Percentiles rank a stretch among this genome's conserved stretches.
Conservation (phyloP, 2,329 filamentous ascomycete genomes). For the Ceratocystis alfenasii region DNA sequence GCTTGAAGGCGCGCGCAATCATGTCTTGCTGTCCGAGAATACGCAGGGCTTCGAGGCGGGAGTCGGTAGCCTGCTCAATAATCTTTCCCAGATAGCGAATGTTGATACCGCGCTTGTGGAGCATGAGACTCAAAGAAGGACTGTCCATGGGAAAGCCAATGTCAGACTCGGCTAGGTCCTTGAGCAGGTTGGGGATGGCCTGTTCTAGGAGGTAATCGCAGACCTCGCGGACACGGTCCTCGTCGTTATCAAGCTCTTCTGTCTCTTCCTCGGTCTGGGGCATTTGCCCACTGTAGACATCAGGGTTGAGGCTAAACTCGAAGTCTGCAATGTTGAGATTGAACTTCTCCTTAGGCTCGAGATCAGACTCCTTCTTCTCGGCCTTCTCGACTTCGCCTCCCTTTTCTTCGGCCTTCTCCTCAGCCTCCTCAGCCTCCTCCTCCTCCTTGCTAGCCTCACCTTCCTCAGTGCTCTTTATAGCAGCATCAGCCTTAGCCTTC, state of each 20-base stretch:
- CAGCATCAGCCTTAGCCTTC: conserved; percentile 27
- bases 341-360: conserved; percentile 34
- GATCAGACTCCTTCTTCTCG: conserved; percentile 30
- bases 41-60: conserved; percentile 63
- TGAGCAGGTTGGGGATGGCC: conserved; percentile 72
- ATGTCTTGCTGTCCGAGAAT: conserved; percentile 80
- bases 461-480: conserved; percentile 26
- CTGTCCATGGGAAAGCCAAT: conserved; percentile 98
- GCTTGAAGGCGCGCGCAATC: conserved; percentile 91
- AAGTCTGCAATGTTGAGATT: conserved; percentile 80
- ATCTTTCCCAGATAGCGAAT: conserved; percentile 87
- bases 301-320: conserved; percentile 79
- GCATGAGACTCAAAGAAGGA: conserved; percentile 70
- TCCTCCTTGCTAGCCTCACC: conserved; percentile 31
- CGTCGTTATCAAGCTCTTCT: conserved; percentile 67
- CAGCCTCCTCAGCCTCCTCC: conserved; percentile 29
- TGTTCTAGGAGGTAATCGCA: conserved; percentile 65
- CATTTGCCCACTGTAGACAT: conserved; percentile 84
- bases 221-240: conserved; percentile 74
- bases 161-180: conserved; percentile 81
- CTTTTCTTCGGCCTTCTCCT: conserved; percentile 22
- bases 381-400: conserved; percentile 22
- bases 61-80: conserved; percentile 52
- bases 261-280: conserved; percentile 88
- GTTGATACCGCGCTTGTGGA: conserved; percentile 97